Base-by-base conservation (phyloP, 148 eudicot species). In the Heliamphora exappendiculata region DNA sequence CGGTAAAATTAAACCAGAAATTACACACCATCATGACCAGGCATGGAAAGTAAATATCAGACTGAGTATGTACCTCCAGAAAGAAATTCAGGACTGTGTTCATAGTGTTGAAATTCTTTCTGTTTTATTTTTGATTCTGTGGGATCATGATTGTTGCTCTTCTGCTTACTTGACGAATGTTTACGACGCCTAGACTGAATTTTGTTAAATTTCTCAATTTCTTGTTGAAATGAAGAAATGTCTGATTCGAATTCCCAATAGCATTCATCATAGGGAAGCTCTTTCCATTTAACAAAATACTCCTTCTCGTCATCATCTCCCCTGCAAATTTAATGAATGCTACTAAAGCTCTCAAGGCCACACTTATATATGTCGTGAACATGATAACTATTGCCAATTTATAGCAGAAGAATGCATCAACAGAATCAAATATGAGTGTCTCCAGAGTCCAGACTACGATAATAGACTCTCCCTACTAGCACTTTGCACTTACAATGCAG, bases 221-320 rank as follows among this genome's bases (percentile, higher is more conserved):
- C 91, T 55, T 84, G 79, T 82, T 88, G 84, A 78, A 95, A 95
- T 82, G 94, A 85, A 51, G 89, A 84, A 79, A 95, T 91, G 74
- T 92, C 97, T 3, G 90, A 83, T 80, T 92, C 97, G 47, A 80
- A 86, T 82, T 95, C 98, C 98, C 98, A 95, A 41, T 77, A 89
- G 79, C 98, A 95, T 82, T 95, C 98, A 81, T 95, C 98, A 76
- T 95, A 92, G 8, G 84, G 60, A 69, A 95, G 94, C 36, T 93
- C 97, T 81, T 92, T 93, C 89, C 91, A 95, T 73, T 95, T 95
- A 39, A 95, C 98, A 80, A 88, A 78, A 82, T 95, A 95, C 82
- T 95, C 91, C 87, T 91, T 95, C 72, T 88, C 97, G 24, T 80
- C 97, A 73, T 85, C 92, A 20, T 67, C 82, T 24, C 85, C 96